These are phyloP conservation scores for Wickerhamia fluorescens DNA, from an alignment of 805 yeast species.

Conservation along the genomic window DNA sequence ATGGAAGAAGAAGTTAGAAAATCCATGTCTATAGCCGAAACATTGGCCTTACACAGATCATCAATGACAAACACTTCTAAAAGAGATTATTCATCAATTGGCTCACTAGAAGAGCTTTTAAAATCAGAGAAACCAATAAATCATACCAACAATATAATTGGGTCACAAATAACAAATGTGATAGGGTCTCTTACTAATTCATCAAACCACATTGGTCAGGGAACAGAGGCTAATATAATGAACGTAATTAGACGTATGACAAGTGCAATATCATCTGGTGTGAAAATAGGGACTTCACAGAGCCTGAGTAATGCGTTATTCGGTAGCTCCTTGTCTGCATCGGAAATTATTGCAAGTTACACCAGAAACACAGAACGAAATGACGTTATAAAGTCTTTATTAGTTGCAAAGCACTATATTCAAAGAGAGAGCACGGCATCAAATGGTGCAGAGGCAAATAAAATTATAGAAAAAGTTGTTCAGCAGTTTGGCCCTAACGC, in stretches of 20 bases:
- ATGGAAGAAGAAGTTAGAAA: no score
- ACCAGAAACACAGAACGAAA: slow-evolving; percentile 15
- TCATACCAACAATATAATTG: slow-evolving; percentile 8
- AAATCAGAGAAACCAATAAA: slow-evolving; percentile 8
- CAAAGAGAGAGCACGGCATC: slow-evolving; percentile 8
- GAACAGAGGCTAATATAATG: slow-evolving; percentile 19
- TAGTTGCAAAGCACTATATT: slow-evolving; percentile 26
- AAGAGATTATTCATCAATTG: slow-evolving; percentile 22
- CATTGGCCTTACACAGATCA: slow-evolving; percentile 48
- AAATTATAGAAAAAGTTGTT: slow-evolving; percentile 16
- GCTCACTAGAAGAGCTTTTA: slow-evolving; percentile 18
- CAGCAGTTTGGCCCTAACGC: slow-evolving; percentile 1
- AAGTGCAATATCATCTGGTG: no score
- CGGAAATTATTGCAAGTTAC: slow-evolving; percentile 16
- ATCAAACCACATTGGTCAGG: neutral
- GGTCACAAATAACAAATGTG: slow-evolving; percentile 28
- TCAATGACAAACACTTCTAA: slow-evolving; percentile 28
- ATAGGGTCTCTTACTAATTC: slow-evolving; percentile 19
- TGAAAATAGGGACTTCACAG: no score
- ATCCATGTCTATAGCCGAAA: slow-evolving; percentile 61
- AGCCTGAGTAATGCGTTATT: no score
- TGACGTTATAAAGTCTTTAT: slow-evolving; percentile 22
- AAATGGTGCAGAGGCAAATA: slow-evolving; percentile 18
- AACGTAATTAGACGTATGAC: slow-evolving; percentile 35
- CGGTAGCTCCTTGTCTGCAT: no score